Evolutionary conservation across 768 basidiomycete genomes (phyloP).

Genomic region (Agaricus subrufescens): DNA sequence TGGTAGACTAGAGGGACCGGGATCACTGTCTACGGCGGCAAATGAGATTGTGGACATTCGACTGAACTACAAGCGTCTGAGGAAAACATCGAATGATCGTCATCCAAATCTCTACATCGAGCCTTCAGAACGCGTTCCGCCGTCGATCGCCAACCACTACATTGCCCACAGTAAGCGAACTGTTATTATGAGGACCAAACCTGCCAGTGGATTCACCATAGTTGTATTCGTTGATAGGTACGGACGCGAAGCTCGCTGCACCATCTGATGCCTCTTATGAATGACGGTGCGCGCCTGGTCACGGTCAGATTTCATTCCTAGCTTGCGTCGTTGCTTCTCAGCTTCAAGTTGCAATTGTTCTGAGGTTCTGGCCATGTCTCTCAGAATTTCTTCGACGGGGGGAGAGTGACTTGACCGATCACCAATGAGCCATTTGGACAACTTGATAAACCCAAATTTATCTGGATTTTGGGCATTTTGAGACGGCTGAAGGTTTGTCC

Average conservation of each 20-base stretch:
- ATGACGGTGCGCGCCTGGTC: constrained; percentile 92
- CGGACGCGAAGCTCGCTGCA: constrained; percentile 49
- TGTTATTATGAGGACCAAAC: constrained; percentile 29
- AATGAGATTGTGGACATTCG: constrained; percentile 78
- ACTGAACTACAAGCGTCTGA: constrained; percentile 76
- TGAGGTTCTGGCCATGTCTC: constrained; percentile 27
- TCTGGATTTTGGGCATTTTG: constrained; percentile 41
- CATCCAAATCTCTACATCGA: constrained; percentile 79
- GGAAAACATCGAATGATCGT: constrained; percentile 88
- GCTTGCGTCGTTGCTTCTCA: constrained; percentile 77
- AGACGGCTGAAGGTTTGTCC: constrained; percentile 35
- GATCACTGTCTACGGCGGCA: constrained; percentile 82
- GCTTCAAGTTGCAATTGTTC: constrained; percentile 75
- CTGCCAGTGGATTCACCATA: constrained; percentile 60
- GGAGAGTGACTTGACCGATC: constrained; percentile 69
- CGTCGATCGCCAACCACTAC: constrained; percentile 46
- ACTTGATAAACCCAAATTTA: constrained; percentile 62
- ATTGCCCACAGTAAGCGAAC: constrained; percentile 23
- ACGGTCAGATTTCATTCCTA: constrained; percentile 67
- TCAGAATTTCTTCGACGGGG: constrained; percentile 68
- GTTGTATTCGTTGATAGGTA: constrained; percentile 49
- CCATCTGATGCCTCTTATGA: constrained; percentile 78
- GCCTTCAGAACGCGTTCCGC: constrained; percentile 67
- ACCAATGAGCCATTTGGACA: constrained; percentile 73
- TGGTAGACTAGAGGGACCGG: constrained; percentile 67